Evolutionary conservation across 768 basidiomycete species (phyloP), one percentile per base, ranked within the genome.

Genomic region (Rhizopogon vinicolor): DNA sequence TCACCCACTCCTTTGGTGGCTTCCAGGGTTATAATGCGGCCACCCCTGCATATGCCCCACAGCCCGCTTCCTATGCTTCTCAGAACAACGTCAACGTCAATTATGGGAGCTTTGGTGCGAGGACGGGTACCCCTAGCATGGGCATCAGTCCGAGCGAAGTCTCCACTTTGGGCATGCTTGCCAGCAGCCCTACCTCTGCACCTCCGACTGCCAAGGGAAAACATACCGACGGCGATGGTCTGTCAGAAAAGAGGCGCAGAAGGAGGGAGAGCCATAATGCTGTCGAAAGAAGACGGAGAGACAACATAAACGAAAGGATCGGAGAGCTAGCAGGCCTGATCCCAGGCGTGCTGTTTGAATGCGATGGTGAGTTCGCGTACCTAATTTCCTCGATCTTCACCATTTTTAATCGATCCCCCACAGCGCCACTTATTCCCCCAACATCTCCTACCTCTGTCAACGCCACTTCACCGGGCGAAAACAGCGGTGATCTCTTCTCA

Each of bases 261-360:
- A 73, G 93, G 48, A 72, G 93, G 56, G 93, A 95, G 71, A 87
- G 84, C 7, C 93, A 97, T 67, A 97, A 97, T 62, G 92, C 92
- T 2, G 93, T 97, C 60, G 93, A 97, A 74, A 76, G 93, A 16
- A 72, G 93, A 28, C 65, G 93, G 57, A 70, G 93, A 46, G 93
- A 97, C 66, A 95, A 94, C 68, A 97, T 97, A 69, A 97, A 97
- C 71, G 93, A 97, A 73, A 91, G 93, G 71, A 97, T 97, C 62
- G 81, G 82, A 40, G 93, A 97, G 68, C 81, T 97, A 1, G 89
- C 93, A 18, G 87, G 87, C 19, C 77, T 97, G 44, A 88, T 97
- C 57, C 93, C 93, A 1, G 93, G 93, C 68, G 86, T 86, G 63
- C 78, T 94, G 72, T 75, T 93, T 41, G 91, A 92, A 44, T 73